Evolutionary conservation across 495 filamentous ascomycete species (phyloP), one percentile per base, ranked within the genome.

Genomic region (Penicillium waksmanii): DNA sequence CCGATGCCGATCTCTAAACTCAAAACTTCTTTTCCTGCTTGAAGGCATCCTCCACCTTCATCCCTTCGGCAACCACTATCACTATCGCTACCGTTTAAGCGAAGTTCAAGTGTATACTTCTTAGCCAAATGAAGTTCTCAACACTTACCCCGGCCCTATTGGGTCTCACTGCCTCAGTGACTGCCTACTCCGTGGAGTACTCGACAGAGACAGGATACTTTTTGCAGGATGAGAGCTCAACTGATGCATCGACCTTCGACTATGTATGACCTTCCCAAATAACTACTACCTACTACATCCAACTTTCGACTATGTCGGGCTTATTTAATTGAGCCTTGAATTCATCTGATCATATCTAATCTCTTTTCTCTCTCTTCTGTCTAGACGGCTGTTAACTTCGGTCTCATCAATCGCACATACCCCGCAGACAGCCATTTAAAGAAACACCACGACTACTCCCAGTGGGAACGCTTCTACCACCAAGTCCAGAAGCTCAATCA

Each of bases 131-230:
- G 75, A 76, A 70, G 65, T 25, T 73, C 33, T 66, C 66, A 13
- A 52, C 54, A 31, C 31, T 72, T 34, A 54, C 55, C 52, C 44
- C 50, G 36, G 57, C 65, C 43, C 62, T 70, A 25, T 33, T 72
- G 38, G 69, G 61, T 34, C 61, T 72, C 15, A 57, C 62, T 44
- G 57, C 64, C 18, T 56, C 57, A 2, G 69, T 60, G 2, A 61
- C 67, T 8, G 70, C 70, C 2, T 54, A 65, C 0, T 65, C 63
- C 42, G 75, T 88, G 50, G 79, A 84, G 51, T 91, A 91, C 65
- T 81, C 82, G 3, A 84, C 84, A 5, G 83, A 91, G 12, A 76
- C 83, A 6, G 89, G 87, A 2, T 89, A 86, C 67, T 92, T 92
- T 66, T 70, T 83, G 15, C 89, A 93, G 69, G 89, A 92, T 71